phyloP scores from a whole-genome alignment of 202 grass and related monocot genomes.

The Zizania palustris region DNA sequence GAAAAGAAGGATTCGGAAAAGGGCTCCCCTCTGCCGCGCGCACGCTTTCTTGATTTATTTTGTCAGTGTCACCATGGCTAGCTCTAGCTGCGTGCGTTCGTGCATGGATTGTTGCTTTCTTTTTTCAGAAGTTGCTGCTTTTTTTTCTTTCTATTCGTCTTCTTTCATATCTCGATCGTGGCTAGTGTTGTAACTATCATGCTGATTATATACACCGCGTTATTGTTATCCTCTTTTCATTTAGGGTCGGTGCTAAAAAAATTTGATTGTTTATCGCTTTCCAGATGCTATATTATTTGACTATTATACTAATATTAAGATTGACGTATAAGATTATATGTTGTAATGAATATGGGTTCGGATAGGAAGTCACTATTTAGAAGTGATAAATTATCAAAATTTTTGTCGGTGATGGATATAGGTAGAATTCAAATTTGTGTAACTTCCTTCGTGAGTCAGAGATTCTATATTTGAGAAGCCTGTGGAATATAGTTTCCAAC shows the following conservation, averaged over 20 bases:
- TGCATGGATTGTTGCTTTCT: slow-evolving; percentile 41
- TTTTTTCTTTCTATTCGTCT: neutral
- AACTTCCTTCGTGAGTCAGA: too few species aligned
- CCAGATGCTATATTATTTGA: too few species aligned
- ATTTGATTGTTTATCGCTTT: too few species aligned
- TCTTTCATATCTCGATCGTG: slow-evolving; percentile 24
- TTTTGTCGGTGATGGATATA: too few species aligned
- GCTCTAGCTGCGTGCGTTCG: slow-evolving; percentile 25
- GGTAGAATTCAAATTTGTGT: too few species aligned
- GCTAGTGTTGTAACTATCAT: slow-evolving; percentile 48
- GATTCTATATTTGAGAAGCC: too few species aligned
- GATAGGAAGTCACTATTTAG: too few species aligned
- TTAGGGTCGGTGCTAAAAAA: neutral
- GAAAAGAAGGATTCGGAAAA: slow-evolving; percentile 46
- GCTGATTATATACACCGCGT: slow-evolving; percentile 50
- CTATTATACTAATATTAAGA: too few species aligned
- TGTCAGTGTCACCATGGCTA: neutral
- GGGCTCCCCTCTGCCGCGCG: slow-evolving; percentile 26
- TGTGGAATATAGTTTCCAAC: too few species aligned
- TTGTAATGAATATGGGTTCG: too few species aligned
- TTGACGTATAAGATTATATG: too few species aligned
- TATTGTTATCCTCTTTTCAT: slow-evolving; percentile 11
- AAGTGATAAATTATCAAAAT: too few species aligned
- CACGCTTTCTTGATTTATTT: slow-evolving; percentile 32
- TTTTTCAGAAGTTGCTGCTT: slow-evolving; percentile 32